Conservation (phyloP, 2,329 filamentous ascomycete genomes). For the Coccinonectria pachysandricola region DNA sequence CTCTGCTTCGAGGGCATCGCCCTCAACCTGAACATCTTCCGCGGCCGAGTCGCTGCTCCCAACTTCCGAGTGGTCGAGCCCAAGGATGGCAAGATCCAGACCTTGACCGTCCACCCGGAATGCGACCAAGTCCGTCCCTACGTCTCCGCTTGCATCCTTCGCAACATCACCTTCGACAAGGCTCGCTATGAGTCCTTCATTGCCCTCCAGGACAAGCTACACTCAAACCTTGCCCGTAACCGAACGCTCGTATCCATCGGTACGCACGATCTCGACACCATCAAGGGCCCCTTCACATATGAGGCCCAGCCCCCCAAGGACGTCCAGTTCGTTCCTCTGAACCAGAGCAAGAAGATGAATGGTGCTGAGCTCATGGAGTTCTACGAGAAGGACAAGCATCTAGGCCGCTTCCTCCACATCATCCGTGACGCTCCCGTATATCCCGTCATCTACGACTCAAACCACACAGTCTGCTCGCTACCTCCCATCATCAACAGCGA, state of each 20-base stretch:
- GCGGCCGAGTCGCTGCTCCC: conserved; percentile 63
- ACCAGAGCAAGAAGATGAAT: conserved; percentile 83
- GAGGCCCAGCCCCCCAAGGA: conserved; percentile 86
- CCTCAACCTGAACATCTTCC: conserved; percentile 92
- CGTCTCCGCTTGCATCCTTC: conserved; percentile 79
- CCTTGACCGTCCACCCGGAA: conserved; percentile 66
- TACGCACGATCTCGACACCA: conserved; percentile 89
- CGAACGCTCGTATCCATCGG: conserved; percentile 93
- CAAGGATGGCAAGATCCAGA: conserved; percentile 61
- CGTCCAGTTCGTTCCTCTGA: conserved; percentile 83
- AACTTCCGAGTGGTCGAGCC: conserved; percentile 70
- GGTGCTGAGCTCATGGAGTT: conserved; percentile 85
- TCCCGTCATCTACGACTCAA: conserved; percentile 87
- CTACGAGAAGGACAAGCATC: conserved; percentile 89
- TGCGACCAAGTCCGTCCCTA: conserved; percentile 76
- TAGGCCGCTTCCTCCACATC: conserved; percentile 85
- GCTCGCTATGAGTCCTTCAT: conserved; percentile 96
- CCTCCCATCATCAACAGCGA: conserved; percentile 97
- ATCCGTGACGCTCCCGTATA: conserved; percentile 91
- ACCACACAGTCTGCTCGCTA: conserved; percentile 79
- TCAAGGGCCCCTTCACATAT: conserved; percentile 93
- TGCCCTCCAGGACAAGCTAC: conserved; percentile 90
- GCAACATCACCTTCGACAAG: conserved; percentile 85
- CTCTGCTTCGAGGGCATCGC: conserved; percentile 96
- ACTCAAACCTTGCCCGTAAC: conserved; percentile 89